These are phyloP conservation scores for Inonotus obliquus DNA, from an alignment of 1,284 basidiomycete species.

Conservation along the genomic window DNA sequence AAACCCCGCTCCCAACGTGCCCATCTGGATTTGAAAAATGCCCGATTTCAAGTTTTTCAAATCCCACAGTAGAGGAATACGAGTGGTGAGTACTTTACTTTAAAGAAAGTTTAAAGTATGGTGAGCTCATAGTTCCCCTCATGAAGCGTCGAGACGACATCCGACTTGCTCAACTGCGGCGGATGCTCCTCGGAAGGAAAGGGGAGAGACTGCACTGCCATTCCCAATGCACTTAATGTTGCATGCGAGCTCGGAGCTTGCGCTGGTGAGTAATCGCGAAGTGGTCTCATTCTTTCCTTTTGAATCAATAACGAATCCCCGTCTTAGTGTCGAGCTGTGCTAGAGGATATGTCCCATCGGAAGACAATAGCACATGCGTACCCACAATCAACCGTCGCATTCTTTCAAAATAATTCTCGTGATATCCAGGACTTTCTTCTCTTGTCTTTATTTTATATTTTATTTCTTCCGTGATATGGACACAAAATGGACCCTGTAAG, in stretches of 20 bases:
- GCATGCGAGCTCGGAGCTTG: conserved; percentile 34
- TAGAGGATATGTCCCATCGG: background rate
- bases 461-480: background rate
- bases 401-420: background rate
- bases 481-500: background rate
- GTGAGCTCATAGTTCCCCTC: background rate
- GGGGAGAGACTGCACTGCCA: conserved; percentile 38
- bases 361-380: background rate
- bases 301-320: background rate
- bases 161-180: conserved; percentile 32
- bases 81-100: conserved; percentile 26
- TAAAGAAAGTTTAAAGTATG: background rate
- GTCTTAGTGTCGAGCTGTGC: background rate
- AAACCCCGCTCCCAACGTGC: conserved; percentile 24
- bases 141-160: conserved; percentile 17
- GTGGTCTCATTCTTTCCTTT: background rate
- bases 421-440: background rate
- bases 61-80: conserved; percentile 19
- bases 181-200: conserved; percentile 37
- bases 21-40: conserved; percentile 29
- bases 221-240: conserved; percentile 32
- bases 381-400: background rate
- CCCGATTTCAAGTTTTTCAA: conserved; percentile 26
- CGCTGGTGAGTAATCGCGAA: conserved; percentile 23
- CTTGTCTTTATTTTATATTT: background rate